Percentiles rank a stretch among this genome's conserved stretches.
Evolutionary conservation across 225 moss, liverwort and hornwort genomes (phyloP).

Genomic region (Climacium dendroides): DNA sequence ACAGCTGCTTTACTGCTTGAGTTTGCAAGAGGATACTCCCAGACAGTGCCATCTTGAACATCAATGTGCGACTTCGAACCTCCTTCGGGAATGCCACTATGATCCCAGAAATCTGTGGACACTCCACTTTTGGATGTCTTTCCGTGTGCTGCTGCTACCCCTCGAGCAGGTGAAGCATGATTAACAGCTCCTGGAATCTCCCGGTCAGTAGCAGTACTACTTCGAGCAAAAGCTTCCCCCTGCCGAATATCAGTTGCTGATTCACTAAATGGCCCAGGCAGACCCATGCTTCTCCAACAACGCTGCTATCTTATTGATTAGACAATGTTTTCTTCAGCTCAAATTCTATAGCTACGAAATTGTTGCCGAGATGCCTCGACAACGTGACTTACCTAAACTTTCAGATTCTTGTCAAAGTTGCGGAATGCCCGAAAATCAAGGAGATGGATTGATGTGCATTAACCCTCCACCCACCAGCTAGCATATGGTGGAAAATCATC

Average conservation of each 20-base stretch:
- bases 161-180: not conserved
- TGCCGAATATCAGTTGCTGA: not conserved
- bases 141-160: not conserved
- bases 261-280: conserved; percentile 36
- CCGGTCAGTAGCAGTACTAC: not conserved
- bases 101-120: conserved; percentile 35
- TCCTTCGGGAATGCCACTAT: conserved; percentile 19
- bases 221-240: conserved; percentile 11
- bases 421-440: not conserved
- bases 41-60: conserved; percentile 30
- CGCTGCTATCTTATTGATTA: not conserved
- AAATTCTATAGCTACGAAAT: not conserved
- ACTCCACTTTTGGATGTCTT: conserved; percentile 19
- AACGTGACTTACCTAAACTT: not conserved
- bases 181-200: conserved; percentile 6
- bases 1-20: conserved; percentile 26
- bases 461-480: not conserved
- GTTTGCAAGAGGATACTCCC: conserved; percentile 37
- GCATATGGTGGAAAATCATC: not conserved
- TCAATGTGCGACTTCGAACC: conserved; percentile 4
- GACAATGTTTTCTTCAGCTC: not conserved
- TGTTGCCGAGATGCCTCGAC: not conserved
- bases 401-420: not conserved
- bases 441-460: not conserved
- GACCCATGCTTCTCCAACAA: conserved; percentile 23